Base-by-base conservation (phyloP, 495 filamentous ascomycete species). In the Durotheca rogersii region DNA sequence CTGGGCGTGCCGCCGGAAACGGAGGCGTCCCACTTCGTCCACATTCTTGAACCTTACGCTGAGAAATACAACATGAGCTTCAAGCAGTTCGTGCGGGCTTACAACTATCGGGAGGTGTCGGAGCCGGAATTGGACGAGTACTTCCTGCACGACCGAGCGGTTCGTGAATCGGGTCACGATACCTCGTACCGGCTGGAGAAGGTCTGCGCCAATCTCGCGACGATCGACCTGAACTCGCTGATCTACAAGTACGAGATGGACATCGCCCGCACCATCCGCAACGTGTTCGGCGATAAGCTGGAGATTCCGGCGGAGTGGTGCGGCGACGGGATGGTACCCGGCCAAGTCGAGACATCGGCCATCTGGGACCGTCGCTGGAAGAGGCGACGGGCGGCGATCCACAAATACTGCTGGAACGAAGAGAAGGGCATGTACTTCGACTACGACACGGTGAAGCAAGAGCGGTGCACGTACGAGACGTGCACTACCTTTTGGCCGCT, bases 201-300 rank as follows among this genome's bases (percentile, higher is more conserved):
- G 12, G 79, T 93, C 16, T 90, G 86, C 60, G 93, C 87, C 10
- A 81, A 96, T 61, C 74, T 97, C 17, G 93, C 90, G 12, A 97
- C 93, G 1, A 87, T 97, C 19, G 93, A 98, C 61, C 76, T 96
- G 27, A 96, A 97, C 69, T 89, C 90, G 19, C 73, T 95, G 6
- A 74, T 98, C 18, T 98, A 91, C 78, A 96, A 96, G 67, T 95
- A 95, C 68, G 93, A 98, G 67, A 83, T 80, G 18, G 94, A 98
- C 62, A 95, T 98, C 44, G 82, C 87, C 1, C 80, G 84, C 45
- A 83, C 82, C 19, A 95, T 97, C 60, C 87, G 87, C 23, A 83
- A 73, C 31, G 72, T 86, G 59, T 97, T 97, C 69, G 77, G 81
- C 21, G 90, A 96, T 64, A 78, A 76, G 51, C 77, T 98, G 0